phyloP scores from a whole-genome alignment of 192 early-diverging fungal species.

The Phlyctochytrium planicorne region DNA sequence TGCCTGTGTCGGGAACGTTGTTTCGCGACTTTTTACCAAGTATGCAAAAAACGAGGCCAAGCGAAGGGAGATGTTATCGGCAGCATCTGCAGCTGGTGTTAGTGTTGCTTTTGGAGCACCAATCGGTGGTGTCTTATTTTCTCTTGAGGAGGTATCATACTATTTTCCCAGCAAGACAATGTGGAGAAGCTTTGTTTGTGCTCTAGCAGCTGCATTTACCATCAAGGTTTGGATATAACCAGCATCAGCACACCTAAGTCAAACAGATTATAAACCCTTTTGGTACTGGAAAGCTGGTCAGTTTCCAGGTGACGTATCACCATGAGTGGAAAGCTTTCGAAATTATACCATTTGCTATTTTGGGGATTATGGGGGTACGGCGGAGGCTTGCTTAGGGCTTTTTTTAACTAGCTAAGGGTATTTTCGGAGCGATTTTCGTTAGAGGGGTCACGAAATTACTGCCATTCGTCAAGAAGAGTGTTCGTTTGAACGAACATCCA shows the following conservation, averaged over 20 bases:
- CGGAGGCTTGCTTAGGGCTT: background rate
- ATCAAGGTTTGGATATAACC: conserved; percentile 66
- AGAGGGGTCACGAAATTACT: conserved; percentile 21
- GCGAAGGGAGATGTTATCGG: conserved; percentile 36
- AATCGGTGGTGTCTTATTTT: conserved; percentile 76
- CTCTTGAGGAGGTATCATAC: conserved; percentile 81
- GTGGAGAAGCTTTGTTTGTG: conserved; percentile 92
- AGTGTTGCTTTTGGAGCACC: conserved; percentile 93
- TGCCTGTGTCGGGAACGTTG: conserved; percentile 81
- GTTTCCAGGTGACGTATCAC: conserved; percentile 89
- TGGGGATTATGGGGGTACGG: conserved; percentile 71
- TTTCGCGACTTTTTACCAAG: conserved; percentile 70
- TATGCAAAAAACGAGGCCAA: conserved; percentile 73
- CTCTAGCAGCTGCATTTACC: conserved; percentile 82
- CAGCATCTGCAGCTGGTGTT: conserved; percentile 76
- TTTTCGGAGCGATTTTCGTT: conserved; percentile 51
- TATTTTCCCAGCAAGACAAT: conserved; percentile 88
- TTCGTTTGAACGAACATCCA: conserved; percentile 16
- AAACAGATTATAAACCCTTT: conserved; percentile 82
- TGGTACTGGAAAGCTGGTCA: conserved; percentile 87
- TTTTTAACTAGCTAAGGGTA: conserved; percentile 18
- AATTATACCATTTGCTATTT: conserved; percentile 59
- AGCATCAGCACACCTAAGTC: no score
- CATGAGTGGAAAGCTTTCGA: conserved; percentile 91
- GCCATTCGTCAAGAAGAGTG: conserved; percentile 17